Evolutionary conservation across 768 basidiomycete species (phyloP).

Genomic region (Mycena polygramma): DNA sequence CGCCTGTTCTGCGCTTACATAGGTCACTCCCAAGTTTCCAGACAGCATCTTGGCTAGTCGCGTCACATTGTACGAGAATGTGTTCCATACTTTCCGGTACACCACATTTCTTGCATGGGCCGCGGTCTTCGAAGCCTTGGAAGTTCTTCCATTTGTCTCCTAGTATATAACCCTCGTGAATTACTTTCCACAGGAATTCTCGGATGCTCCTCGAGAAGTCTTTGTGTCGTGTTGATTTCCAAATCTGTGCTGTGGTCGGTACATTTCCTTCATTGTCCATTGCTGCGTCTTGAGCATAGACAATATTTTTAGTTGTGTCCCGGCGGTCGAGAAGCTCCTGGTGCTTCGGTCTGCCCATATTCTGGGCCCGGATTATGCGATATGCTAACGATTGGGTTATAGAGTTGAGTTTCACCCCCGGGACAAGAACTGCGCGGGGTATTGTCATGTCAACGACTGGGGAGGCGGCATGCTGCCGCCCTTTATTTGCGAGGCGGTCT

Average conservation of each 20-base stretch:
- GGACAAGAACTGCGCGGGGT: neutral
- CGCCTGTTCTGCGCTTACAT: neutral
- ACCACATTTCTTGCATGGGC: neutral
- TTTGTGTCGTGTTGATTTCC: conserved; percentile 13
- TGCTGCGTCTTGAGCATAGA: neutral
- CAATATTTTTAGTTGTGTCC: too few relatives aligned
- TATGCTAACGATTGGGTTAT: neutral
- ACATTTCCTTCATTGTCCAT: neutral
- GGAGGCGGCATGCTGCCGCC: neutral
- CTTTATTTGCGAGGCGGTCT: neutral
- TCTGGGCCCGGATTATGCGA: neutral
- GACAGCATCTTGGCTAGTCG: neutral
- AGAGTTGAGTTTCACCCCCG: neutral
- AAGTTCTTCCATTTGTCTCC: conserved; percentile 7
- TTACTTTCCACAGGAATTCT: conserved; percentile 16
- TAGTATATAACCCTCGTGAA: conserved; percentile 5
- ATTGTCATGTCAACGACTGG: neutral
- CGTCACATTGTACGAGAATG: conserved; percentile 8
- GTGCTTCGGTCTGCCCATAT: neutral
- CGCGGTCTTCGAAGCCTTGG: conserved; percentile 1
- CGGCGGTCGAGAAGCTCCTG: too few relatives aligned
- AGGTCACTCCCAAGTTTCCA: conserved; percentile 4
- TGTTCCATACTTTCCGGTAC: conserved; percentile 3
- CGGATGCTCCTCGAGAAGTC: conserved; percentile 6
- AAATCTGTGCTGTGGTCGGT: conserved; percentile 1